Conservation (phyloP, 352 stramenopile genomes). For the Pythium rhizo-oryzae region DNA sequence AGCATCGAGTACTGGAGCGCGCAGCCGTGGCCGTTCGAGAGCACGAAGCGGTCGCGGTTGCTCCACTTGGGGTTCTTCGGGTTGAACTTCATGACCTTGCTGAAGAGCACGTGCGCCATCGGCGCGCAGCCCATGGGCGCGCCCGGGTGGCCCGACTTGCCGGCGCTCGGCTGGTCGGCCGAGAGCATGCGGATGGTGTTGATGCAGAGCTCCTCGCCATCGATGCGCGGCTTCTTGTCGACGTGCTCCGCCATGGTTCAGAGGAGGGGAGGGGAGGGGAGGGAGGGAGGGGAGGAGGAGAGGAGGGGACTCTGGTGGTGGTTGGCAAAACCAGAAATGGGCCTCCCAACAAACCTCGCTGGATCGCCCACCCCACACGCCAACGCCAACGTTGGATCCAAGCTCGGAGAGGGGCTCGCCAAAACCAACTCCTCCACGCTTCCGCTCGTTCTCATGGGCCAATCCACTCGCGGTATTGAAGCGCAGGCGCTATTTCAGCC, state of each 20-base stretch:
- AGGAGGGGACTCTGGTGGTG: not conserved
- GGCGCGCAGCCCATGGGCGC: constrained; percentile 99
- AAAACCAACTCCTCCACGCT: not conserved
- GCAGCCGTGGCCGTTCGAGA: constrained; percentile 99
- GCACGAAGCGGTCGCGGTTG: constrained; percentile 99
- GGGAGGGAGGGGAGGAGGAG: constrained; percentile 3
- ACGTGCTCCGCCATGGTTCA: constrained; percentile 73
- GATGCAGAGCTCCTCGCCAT: constrained; percentile 90
- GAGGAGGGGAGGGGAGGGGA: not conserved
- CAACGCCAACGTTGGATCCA: constrained; percentile 21
- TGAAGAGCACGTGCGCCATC: constrained; percentile 98
- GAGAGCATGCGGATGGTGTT: constrained; percentile 98
- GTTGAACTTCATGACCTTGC: constrained; percentile 90
- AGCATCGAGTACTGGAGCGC: constrained; percentile 99
- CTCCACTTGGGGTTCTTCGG: constrained; percentile 88
- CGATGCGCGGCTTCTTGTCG: constrained; percentile 80
- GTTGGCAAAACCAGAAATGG: constrained; percentile 33
- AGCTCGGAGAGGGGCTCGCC: constrained; percentile 1
- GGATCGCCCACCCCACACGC: not conserved
- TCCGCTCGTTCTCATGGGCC: constrained; percentile 5
- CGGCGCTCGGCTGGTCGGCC: constrained; percentile 97
- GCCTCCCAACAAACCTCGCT: not conserved
- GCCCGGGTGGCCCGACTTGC: constrained; percentile 97
- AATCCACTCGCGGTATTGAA: constrained; percentile 14
- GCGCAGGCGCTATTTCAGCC: not conserved